phyloP scores from a whole-genome alignment of 352 stramenopile species.

The Phytophthora podocarpi region DNA sequence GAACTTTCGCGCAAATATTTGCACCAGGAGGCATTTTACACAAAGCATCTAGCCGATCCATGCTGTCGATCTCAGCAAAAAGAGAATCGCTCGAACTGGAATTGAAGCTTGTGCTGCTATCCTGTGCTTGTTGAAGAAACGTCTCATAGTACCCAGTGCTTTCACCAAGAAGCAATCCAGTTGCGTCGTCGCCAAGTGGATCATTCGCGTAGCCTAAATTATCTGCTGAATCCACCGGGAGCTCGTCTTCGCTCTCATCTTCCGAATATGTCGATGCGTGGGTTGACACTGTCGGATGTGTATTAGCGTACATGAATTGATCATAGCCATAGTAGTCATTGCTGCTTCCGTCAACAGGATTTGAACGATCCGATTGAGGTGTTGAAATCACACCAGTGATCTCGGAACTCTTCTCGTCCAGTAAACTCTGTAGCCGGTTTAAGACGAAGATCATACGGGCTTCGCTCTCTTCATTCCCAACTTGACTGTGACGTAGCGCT shows the following conservation, averaged over 20 bases:
- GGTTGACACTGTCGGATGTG: not conserved
- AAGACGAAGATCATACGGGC: slow-evolving; percentile 13
- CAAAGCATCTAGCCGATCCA: not conserved
- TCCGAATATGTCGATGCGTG: slow-evolving; percentile 14
- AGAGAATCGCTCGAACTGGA: not conserved
- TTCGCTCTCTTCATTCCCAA: slow-evolving; percentile 5
- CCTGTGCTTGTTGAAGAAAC: slow-evolving; percentile 12
- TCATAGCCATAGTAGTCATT: slow-evolving; percentile 13
- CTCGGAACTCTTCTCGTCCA: slow-evolving; percentile 2
- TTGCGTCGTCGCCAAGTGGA: not conserved
- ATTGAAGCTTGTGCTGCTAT: not conserved
- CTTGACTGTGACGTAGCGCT: slow-evolving; percentile 12
- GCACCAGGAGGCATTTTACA: slow-evolving; percentile 2
- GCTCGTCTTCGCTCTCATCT: slow-evolving; percentile 20
- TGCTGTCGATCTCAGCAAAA: not conserved
- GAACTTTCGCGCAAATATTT: slow-evolving; percentile 8
- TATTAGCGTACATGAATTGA: slow-evolving; percentile 5
- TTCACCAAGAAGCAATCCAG: slow-evolving; percentile 13
- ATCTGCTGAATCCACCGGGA: slow-evolving; percentile 17
- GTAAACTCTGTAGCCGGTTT: slow-evolving; percentile 11
- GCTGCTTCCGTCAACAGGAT: slow-evolving; percentile 1
- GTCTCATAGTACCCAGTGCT: slow-evolving; percentile 19
- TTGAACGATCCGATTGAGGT: no score
- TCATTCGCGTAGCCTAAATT: slow-evolving; percentile 6
- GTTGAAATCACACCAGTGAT: not conserved